Evolutionary conservation across 2,329 filamentous ascomycete species (phyloP), one percentile per base, ranked within the genome.

Genomic region (Parastagonospora nodorum): DNA sequence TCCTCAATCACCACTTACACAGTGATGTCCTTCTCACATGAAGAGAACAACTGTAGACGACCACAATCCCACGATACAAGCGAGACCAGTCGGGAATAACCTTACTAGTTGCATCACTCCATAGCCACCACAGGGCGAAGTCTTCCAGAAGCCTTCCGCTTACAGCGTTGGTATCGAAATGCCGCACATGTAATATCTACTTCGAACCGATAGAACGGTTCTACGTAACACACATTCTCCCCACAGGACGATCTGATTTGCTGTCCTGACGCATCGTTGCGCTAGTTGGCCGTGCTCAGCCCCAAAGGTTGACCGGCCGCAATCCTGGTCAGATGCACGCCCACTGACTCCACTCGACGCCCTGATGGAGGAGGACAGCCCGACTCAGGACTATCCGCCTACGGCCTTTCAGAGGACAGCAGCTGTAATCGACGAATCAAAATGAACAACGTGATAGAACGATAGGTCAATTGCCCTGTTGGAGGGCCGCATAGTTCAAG

Each of bases 51-150:
- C 24, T 14, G 24, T 24, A 40, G 19, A 27, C 19, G 8, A 2
- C 2, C 30, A 32, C 19, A 24, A 24, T 24, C 19, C 19, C 19
- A 24, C 19, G 5, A 24, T 24, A 5, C 19, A 24, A 24, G 19
- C 19, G 19, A 24, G 19, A 24, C 19, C 30, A 38, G 45, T 38
- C 37, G 32, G 32, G 31, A 28, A 15, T 31, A 43, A 42, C 12
- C 41, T 36, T 37, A 43, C 37, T 55, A 53, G 46, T 32, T 39
- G 40, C 50, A 51, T 42, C 43, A 27, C 31, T 14, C 48, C 51
- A 59, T 51, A 59, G 58, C 58, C 58, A 61, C 55, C 19, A 44
- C 36, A 40, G 44, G 49, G 56, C 51, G 56, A 54, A 55, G 57
- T 38, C 36, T 61, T 57, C 58, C 44, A 57, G 53, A 57, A 53